phyloP scores from a whole-genome alignment of 495 filamentous ascomycete genomes.

The Penicillium arizonense region DNA sequence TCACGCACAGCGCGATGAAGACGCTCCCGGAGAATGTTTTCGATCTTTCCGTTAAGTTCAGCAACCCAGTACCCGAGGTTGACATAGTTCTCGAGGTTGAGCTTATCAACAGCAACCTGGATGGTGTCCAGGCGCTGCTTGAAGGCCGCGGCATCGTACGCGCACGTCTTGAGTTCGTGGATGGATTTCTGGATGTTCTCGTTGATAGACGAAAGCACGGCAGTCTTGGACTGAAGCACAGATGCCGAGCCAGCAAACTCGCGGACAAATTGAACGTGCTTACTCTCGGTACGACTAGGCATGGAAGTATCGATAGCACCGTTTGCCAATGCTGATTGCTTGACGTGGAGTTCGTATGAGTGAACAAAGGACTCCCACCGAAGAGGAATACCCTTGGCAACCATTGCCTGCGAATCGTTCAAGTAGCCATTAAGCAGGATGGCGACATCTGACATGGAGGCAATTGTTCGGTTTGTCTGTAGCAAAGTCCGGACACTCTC shows the following conservation, averaged over 20 bases:
- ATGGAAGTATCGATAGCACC: slow-evolving; percentile 59
- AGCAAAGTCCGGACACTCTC: slow-evolving; percentile 88
- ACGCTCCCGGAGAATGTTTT: slow-evolving; percentile 69
- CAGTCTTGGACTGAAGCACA: slow-evolving; percentile 80
- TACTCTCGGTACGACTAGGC: slow-evolving; percentile 69
- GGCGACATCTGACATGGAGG: slow-evolving; percentile 78
- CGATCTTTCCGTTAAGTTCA: slow-evolving; percentile 79
- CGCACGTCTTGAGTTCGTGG: slow-evolving; percentile 78
- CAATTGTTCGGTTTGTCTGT: slow-evolving; percentile 80
- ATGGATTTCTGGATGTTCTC: slow-evolving; percentile 79
- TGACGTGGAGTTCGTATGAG: slow-evolving; percentile 87
- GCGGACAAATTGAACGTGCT: slow-evolving; percentile 92
- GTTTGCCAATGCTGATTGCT: slow-evolving; percentile 60
- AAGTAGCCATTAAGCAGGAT: slow-evolving; percentile 87
- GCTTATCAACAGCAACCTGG: slow-evolving; percentile 86
- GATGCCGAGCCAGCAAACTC: slow-evolving; percentile 86
- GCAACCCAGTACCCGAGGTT: slow-evolving; percentile 89
- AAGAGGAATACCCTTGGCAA: slow-evolving; percentile 81
- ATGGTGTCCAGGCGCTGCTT: slow-evolving; percentile 76
- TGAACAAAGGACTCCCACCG: slow-evolving; percentile 98
- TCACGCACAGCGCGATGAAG: slow-evolving; percentile 75
- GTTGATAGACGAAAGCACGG: slow-evolving; percentile 73
- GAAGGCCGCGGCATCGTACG: slow-evolving; percentile 75
- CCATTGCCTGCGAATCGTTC: slow-evolving; percentile 77
- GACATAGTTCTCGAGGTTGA: slow-evolving; percentile 92